phyloP scores from a whole-genome alignment of 1,284 basidiomycete genomes.

The Cystobasidium sp. region DNA sequence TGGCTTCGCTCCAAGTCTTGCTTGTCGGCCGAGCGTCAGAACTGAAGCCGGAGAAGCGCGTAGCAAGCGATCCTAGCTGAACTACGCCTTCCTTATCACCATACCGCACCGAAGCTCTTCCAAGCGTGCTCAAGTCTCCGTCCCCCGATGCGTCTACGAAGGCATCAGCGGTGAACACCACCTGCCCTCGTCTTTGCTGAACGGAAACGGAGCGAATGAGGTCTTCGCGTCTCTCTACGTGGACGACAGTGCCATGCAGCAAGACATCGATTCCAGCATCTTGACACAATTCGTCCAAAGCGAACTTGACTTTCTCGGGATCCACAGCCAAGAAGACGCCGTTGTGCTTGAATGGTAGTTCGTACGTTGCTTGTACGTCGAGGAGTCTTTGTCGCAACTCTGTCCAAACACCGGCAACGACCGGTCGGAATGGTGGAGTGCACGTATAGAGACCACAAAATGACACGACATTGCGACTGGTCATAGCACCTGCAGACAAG shows the following conservation, averaged over 20 bases:
- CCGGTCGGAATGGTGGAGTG: background rate
- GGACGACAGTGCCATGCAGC: constrained; percentile 1
- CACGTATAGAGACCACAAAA: constrained; percentile 11
- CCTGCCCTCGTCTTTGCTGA: background rate
- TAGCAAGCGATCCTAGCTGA: constrained; percentile 4
- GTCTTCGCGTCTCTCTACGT: background rate
- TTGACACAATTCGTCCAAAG: constrained; percentile 2
- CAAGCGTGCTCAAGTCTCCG: background rate
- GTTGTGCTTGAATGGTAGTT: constrained; percentile 5
- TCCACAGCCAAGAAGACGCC: constrained; percentile 14
- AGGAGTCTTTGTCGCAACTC: background rate
- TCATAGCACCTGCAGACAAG: constrained; percentile 9
- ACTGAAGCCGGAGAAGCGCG: background rate
- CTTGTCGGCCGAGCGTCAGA: background rate
- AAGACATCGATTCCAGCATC: constrained; percentile 7
- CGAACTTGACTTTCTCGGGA: constrained; percentile 13
- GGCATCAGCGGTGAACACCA: background rate
- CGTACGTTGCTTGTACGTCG: constrained; percentile 1
- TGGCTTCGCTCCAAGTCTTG: background rate
- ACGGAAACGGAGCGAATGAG: background rate
- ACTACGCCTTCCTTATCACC: constrained; percentile 8
- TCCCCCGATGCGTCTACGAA: constrained; percentile 16
- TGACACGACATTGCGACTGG: constrained; percentile 4
- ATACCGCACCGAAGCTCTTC: background rate
- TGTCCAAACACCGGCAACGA: background rate